Evolutionary conservation across 2,329 filamentous ascomycete genomes (phyloP).

Genomic region (Thelonectria blattea): DNA sequence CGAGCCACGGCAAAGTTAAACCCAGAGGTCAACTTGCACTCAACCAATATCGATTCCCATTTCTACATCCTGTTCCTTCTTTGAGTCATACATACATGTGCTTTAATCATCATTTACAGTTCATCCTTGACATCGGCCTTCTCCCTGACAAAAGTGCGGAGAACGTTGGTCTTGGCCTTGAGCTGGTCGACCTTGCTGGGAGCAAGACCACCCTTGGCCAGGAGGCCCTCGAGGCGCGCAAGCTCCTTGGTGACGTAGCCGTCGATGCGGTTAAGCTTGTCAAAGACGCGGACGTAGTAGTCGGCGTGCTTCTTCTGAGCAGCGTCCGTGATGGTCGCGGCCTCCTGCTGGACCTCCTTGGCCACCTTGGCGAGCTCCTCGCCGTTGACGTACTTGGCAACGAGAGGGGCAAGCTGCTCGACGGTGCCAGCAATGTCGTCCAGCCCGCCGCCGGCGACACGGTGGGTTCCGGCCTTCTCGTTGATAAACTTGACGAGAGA

Average conservation of each 20-base stretch:
- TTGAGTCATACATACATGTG: conserved; percentile 4
- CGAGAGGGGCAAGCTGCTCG: conserved; percentile 75
- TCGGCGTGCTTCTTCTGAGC: conserved; percentile 78
- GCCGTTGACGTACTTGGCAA: conserved; percentile 74
- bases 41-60: conserved; percentile 15
- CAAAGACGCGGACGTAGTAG: conserved; percentile 92
- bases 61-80: conserved; percentile 19
- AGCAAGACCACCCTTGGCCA: conserved; percentile 85
- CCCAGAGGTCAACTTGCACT: conserved; percentile 28
- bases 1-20: conserved; percentile 27
- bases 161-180: conserved; percentile 83
- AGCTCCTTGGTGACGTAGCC: conserved; percentile 87
- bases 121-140: conserved; percentile 59
- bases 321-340: conserved; percentile 66
- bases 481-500: conserved; percentile 85
- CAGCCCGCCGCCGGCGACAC: conserved; percentile 79
- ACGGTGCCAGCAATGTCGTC: conserved; percentile 83
- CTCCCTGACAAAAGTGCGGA: conserved; percentile 74
- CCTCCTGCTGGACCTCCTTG: conserved; percentile 74
- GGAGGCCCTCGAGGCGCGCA: conserved; percentile 76
- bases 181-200: conserved; percentile 89
- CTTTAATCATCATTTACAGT: conserved; percentile 40
- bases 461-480: conserved; percentile 86
- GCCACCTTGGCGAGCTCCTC: conserved; percentile 67
- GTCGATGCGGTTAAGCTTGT: conserved; percentile 80